A percentile compares a stretch with the other conserved stretches of the same genome.
Conservation (phyloP, 495 filamentous ascomycete species). For the Staphylotrichum longicolle region DNA sequence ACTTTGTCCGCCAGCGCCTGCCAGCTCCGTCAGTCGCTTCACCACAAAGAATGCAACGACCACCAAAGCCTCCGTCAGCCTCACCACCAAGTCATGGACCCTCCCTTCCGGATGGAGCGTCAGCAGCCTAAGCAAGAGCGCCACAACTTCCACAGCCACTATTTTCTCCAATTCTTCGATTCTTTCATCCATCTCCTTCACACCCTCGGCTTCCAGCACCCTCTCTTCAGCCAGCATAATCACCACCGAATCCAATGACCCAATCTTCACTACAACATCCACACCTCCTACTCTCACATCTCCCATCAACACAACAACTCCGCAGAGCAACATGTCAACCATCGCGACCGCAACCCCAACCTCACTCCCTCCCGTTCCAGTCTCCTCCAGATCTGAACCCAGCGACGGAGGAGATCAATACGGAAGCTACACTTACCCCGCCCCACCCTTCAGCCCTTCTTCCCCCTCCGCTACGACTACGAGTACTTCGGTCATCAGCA, state of each 20-base stretch:
- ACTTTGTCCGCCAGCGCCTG: not conserved
- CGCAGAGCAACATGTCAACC: not conserved
- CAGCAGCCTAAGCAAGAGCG: not conserved
- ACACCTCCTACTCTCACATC: not conserved
- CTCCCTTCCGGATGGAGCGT: conserved; percentile 10
- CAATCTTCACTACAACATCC: conserved; percentile 9
- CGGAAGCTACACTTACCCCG: conserved; percentile 13
- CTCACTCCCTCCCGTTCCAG: not conserved
- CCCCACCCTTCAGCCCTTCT: not conserved
- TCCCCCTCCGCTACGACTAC: not conserved
- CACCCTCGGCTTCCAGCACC: not conserved
- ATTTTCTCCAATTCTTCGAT: no score
- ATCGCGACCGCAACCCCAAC: not conserved
- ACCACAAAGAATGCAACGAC: not conserved
- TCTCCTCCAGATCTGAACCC: not conserved
- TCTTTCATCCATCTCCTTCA: not conserved
- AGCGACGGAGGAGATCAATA: not conserved
- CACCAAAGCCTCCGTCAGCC: not conserved
- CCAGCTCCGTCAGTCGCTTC: not conserved
- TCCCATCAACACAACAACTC: not conserved
- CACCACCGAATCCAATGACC: conserved; percentile 14
- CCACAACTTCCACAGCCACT: no score
- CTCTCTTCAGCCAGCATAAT: not conserved
- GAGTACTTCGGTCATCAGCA: not conserved
- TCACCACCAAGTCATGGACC: not conserved